Conservation (phyloP, 1,284 basidiomycete species). For the Sporisorium reilianum region DNA sequence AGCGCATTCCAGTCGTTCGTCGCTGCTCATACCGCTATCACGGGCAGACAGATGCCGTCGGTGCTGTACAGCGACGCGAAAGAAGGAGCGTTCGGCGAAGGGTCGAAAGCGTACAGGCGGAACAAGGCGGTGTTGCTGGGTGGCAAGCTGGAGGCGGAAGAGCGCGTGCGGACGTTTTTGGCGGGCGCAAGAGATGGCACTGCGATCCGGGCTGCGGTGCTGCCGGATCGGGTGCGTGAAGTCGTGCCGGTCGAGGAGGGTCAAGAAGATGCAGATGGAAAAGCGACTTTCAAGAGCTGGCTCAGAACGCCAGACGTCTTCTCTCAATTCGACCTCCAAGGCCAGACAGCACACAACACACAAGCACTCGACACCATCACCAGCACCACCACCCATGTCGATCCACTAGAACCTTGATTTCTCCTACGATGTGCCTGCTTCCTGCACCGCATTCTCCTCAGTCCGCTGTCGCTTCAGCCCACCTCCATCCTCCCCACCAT, state of each 20-base stretch:
- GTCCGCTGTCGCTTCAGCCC: neutral
- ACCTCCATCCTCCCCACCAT: neutral
- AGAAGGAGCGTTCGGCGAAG: conserved; percentile 12
- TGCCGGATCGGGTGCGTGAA: neutral
- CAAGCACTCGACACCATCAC: neutral
- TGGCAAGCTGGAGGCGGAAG: conserved; percentile 6
- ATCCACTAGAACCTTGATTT: neutral
- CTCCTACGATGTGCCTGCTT: conserved; percentile 1
- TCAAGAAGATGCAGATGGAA: neutral
- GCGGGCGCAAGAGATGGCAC: conserved; percentile 13
- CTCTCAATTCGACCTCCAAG: conserved; percentile 21
- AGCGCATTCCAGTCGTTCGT: conserved; percentile 19
- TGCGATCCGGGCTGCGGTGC: conserved; percentile 9
- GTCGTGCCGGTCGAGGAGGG: neutral
- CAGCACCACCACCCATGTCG: neutral
- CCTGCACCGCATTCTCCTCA: no score
- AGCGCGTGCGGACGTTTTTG: conserved; percentile 19
- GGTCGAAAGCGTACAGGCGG: conserved; percentile 14
- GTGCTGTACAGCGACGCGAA: conserved; percentile 31
- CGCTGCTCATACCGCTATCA: neutral
- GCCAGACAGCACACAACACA: neutral
- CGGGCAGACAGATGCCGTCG: neutral
- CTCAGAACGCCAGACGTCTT: conserved; percentile 19
- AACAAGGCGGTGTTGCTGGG: conserved; percentile 30
- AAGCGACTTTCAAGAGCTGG: conserved; percentile 17